Evolutionary conservation across 1,284 basidiomycete species (phyloP).

Genomic region (Gastroboletus turbinatus): DNA sequence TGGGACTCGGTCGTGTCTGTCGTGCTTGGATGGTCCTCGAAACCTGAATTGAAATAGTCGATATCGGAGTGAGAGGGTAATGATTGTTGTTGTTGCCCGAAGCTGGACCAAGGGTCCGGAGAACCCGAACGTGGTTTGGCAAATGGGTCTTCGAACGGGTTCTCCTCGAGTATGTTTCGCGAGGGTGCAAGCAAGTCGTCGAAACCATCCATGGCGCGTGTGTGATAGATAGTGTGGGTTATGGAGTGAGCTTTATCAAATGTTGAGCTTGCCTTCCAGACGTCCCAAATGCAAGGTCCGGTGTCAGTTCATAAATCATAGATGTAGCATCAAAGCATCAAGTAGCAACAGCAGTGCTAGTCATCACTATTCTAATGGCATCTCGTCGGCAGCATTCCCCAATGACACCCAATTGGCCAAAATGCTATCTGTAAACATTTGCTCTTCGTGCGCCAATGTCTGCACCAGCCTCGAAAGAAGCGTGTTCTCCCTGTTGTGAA

Average conservation of each 20-base stretch:
- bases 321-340: constrained; percentile 8
- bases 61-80: constrained; percentile 25
- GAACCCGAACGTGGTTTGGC: constrained; percentile 57
- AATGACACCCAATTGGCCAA: constrained; percentile 73
- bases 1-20: constrained; percentile 29
- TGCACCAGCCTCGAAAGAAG: constrained; percentile 75
- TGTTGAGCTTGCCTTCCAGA: neutral
- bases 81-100: constrained; percentile 29
- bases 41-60: constrained; percentile 34
- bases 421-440: constrained; percentile 60
- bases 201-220: constrained; percentile 59
- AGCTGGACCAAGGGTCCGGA: constrained; percentile 74
- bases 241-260: neutral
- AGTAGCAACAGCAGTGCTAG: neutral
- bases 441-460: constrained; percentile 70
- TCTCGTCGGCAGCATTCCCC: constrained; percentile 65
- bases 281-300: constrained; percentile 13
- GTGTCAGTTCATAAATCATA: constrained; percentile 9
- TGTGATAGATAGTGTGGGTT: neutral
- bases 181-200: constrained; percentile 75
- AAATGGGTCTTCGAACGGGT: constrained; percentile 79
- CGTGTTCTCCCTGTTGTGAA: constrained; percentile 86
- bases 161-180: constrained; percentile 60
- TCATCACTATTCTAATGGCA: constrained; percentile 73
- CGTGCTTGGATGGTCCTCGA: constrained; percentile 32